These are phyloP conservation scores for Apophysomyces sp. DNA, from an alignment of 371 early-diverging fungal species.

Conservation along the genomic window DNA sequence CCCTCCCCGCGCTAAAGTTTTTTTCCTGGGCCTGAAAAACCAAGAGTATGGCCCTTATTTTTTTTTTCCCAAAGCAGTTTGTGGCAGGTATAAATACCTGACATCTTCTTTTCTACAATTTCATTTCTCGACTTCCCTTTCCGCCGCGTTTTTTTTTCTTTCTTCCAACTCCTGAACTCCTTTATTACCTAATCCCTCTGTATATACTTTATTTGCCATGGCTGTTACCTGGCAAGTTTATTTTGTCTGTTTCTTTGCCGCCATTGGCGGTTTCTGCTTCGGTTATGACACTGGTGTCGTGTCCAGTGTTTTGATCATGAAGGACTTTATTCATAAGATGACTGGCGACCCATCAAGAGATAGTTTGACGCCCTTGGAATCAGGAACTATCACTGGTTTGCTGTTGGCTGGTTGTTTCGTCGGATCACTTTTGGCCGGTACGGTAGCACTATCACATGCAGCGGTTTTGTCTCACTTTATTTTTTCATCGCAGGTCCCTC, in stretches of 20 bases:
- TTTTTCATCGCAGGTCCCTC: conserved; percentile 21
- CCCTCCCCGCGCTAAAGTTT: neutral
- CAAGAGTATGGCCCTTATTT: neutral
- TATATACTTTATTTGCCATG: conserved; percentile 3
- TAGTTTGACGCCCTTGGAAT: conserved; percentile 32
- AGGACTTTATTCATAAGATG: conserved; percentile 41
- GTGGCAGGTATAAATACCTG: neutral
- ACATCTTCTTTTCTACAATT: neutral
- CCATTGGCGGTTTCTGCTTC: conserved; percentile 54
- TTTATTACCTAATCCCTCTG: neutral
- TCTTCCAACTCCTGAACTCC: neutral
- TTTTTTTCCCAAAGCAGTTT: neutral
- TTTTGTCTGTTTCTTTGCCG: conserved; percentile 36
- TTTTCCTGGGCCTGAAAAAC: conserved; percentile 4
- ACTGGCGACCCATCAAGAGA: conserved; percentile 11
- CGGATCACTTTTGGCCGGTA: conserved; percentile 48
- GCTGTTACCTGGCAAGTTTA: conserved; percentile 23
- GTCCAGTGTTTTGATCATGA: conserved; percentile 50
- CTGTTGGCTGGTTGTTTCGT: conserved; percentile 52
- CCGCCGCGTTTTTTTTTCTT: neutral
- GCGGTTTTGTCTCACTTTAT: neutral
- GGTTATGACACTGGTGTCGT: conserved; percentile 59
- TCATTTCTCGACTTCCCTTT: neutral
- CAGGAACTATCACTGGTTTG: conserved; percentile 45
- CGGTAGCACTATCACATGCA: conserved; percentile 1